Conservation (phyloP, 2,329 filamentous ascomycete genomes). For the Botrytis aclada region DNA sequence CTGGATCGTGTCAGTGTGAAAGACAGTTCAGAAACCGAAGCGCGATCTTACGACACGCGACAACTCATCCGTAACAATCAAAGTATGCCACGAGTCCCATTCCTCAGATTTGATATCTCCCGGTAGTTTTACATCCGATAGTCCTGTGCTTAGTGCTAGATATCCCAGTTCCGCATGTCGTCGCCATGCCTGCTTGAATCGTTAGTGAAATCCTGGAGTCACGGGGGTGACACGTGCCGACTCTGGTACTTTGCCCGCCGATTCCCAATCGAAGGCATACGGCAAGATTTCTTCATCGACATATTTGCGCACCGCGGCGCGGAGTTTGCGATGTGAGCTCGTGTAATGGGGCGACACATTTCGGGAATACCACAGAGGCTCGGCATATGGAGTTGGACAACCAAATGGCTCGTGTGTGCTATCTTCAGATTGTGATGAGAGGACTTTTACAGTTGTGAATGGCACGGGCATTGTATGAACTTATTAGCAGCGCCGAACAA, state of each 20-base stretch:
- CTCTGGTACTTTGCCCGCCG: constrained; percentile 49
- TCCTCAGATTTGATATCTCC: constrained; percentile 47
- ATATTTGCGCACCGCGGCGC: constrained; percentile 55
- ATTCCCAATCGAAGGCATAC: constrained; percentile 62
- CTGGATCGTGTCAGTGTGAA: constrained; percentile 14
- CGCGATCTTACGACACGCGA: constrained; percentile 42
- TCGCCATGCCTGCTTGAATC: constrained; percentile 29
- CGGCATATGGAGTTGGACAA: constrained; percentile 34
- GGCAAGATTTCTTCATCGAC: constrained; percentile 57
- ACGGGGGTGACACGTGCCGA: constrained; percentile 37
- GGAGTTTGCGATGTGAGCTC: constrained; percentile 56
- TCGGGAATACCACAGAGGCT: constrained; percentile 38
- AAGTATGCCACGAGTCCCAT: constrained; percentile 55
- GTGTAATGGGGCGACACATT: constrained; percentile 57
- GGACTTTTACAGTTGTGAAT: neutral
- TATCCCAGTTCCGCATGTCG: constrained; percentile 36
- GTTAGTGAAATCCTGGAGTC: neutral
- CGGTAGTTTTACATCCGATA: constrained; percentile 42
- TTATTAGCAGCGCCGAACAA: neutral
- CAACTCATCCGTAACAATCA: constrained; percentile 55
- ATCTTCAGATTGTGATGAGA: neutral
- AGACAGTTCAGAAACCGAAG: neutral
- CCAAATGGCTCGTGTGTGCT: constrained; percentile 28
- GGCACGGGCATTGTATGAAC: neutral
- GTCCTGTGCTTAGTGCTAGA: constrained; percentile 39